A percentile compares a stretch with the other conserved stretches of the same genome.
Conservation (phyloP, 2,329 filamentous ascomycete genomes). For the Botrytis elliptica region DNA sequence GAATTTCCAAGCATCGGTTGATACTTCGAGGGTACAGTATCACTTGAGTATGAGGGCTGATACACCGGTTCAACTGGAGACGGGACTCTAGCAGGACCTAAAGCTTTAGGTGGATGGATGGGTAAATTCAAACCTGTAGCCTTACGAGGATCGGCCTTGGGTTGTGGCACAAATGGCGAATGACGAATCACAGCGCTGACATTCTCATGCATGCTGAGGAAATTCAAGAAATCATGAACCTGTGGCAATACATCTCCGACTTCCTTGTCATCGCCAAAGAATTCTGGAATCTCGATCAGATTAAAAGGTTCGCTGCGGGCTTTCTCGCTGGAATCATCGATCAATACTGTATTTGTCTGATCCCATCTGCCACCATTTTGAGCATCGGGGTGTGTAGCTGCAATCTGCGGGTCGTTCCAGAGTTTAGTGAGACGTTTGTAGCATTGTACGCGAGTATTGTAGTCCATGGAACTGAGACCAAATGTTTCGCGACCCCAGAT, state of each 20-base stretch:
- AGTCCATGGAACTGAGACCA: conserved; percentile 63
- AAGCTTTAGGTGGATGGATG: conserved; percentile 5
- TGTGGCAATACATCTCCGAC: conserved; percentile 49
- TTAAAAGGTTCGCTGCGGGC: conserved; percentile 81
- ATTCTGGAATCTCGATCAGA: conserved; percentile 77
- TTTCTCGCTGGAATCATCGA: conserved; percentile 84
- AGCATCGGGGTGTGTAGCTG: conserved; percentile 46
- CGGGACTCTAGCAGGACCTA: conserved; percentile 5
- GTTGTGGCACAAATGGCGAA: conserved; percentile 48
- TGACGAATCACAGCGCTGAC: conserved; percentile 60
- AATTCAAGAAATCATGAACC: conserved; percentile 62
- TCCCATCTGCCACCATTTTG: conserved; percentile 57
- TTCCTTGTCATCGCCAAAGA: conserved; percentile 50
- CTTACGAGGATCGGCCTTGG: conserved; percentile 15
- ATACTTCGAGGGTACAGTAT: conserved; percentile 11
- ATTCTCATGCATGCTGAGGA: conserved; percentile 53
- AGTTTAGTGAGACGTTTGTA: conserved; percentile 80
- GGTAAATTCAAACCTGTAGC: conserved; percentile 14
- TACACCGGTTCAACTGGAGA: background rate
- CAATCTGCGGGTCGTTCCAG: conserved; percentile 58
- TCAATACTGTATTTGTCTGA: conserved; percentile 82
- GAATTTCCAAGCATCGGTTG: conserved; percentile 1
- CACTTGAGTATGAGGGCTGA: conserved; percentile 2
- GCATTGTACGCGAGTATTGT: conserved; percentile 70
- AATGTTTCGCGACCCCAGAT: conserved; percentile 79